A percentile compares a stretch with the other conserved stretches of the same genome.
Conservation (phyloP, 164 flowering plant genomes). For the Brasenia schreberi region DNA sequence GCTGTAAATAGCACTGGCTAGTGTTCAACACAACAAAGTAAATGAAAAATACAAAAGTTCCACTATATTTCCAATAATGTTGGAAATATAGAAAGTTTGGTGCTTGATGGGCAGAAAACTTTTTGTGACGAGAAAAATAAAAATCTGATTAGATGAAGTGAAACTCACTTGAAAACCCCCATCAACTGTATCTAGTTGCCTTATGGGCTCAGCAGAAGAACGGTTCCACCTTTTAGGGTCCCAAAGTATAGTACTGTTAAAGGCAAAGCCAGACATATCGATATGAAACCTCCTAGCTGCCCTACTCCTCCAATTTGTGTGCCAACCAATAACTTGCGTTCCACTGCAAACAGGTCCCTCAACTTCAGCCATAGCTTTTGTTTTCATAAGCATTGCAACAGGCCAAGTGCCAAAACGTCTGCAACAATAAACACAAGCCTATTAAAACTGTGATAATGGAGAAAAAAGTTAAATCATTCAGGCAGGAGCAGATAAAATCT, state of each 20-base stretch:
- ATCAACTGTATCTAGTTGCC: conserved; percentile 45
- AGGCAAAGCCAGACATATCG: conserved; percentile 78
- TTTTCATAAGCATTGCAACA: conserved; percentile 38
- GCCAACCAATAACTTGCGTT: conserved; percentile 77
- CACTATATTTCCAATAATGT: neutral
- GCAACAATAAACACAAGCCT: conserved; percentile 9
- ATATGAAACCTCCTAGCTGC: conserved; percentile 55
- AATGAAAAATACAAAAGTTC: neutral
- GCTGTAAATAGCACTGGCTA: neutral
- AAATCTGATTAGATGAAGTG: neutral
- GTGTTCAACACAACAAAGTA: neutral
- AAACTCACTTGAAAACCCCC: conserved; percentile 46
- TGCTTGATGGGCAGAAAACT: neutral
- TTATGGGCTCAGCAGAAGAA: conserved; percentile 46
- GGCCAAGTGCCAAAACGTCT: conserved; percentile 89
- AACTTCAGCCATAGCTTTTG: conserved; percentile 16
- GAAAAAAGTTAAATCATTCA: neutral
- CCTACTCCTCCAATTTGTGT: conserved; percentile 19
- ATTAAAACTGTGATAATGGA: neutral
- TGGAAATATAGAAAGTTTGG: neutral
- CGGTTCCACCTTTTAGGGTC: conserved; percentile 81
- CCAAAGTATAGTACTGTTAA: conserved; percentile 86
- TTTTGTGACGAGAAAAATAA: no score
- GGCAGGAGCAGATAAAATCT: neutral
- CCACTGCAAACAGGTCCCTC: conserved; percentile 84